phyloP scores from a whole-genome alignment of 805 yeast species.

The Ogataea dorogensis region DNA sequence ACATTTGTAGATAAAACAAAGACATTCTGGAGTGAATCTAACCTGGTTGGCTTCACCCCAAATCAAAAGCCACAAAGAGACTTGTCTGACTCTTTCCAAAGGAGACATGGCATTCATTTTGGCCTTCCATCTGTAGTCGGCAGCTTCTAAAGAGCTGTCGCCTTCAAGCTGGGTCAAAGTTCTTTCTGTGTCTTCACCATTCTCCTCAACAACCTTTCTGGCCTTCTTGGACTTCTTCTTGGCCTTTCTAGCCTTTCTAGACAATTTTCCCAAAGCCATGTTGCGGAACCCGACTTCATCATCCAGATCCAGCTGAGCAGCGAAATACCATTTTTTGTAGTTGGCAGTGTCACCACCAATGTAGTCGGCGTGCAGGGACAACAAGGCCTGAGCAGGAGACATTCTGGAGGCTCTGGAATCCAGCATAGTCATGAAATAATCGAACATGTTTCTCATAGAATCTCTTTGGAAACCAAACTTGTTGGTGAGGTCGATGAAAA shows the following conservation, averaged over 20 bases:
- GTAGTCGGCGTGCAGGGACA: slow-evolving; percentile 82
- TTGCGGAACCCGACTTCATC: slow-evolving; percentile 81
- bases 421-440: slow-evolving; percentile 78
- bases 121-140: slow-evolving; percentile 80
- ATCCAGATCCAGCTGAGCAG: slow-evolving; percentile 84
- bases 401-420: slow-evolving; percentile 85
- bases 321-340: slow-evolving; percentile 85
- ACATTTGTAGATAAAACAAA: slow-evolving; percentile 93
- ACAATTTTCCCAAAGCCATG: slow-evolving; percentile 72
- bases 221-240: slow-evolving; percentile 79
- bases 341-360: slow-evolving; percentile 86
- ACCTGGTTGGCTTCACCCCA: slow-evolving; percentile 96
- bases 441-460: slow-evolving; percentile 89
- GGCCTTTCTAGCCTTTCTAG: slow-evolving; percentile 78
- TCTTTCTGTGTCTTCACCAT: slow-evolving; percentile 59
- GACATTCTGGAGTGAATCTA: slow-evolving; percentile 85
- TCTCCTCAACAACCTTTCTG: slow-evolving; percentile 64
- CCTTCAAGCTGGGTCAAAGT: slow-evolving; percentile 68
- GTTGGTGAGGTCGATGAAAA: slow-evolving; percentile 77
- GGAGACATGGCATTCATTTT: slow-evolving; percentile 71
- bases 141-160: slow-evolving; percentile 82
- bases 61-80: slow-evolving; percentile 68
- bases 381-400: slow-evolving; percentile 84
- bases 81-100: slow-evolving; percentile 76
- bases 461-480: slow-evolving; percentile 90